Evolutionary conservation across 352 stramenopile genomes (phyloP).

Genomic region (Globisporangium splendens): DNA sequence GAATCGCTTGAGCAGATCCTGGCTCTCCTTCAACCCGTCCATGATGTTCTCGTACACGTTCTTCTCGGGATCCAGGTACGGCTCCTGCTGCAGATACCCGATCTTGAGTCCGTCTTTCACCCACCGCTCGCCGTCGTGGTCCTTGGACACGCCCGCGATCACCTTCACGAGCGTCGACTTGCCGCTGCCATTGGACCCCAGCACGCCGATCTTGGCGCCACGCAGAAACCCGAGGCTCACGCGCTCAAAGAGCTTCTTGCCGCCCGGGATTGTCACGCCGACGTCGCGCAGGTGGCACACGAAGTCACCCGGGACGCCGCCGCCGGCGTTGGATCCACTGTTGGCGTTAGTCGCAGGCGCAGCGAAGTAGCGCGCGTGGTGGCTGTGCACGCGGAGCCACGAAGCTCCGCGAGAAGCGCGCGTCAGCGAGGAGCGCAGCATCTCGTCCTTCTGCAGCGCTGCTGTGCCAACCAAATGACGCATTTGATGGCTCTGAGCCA

Average conservation of each 20-base stretch:
- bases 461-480: background rate
- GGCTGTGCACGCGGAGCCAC: constrained; percentile 3
- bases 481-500: background rate
- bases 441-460: background rate
- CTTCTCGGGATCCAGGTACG: constrained; percentile 76
- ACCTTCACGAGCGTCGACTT: constrained; percentile 97
- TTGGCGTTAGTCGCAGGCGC: constrained; percentile 17
- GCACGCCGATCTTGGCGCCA: constrained; percentile 94
- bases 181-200: constrained; percentile 93
- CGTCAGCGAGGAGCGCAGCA: constrained; percentile 6
- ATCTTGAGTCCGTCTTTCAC: constrained; percentile 83
- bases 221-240: constrained; percentile 76
- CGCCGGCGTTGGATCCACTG: constrained; percentile 56
- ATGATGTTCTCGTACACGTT: constrained; percentile 91
- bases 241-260: constrained; percentile 84
- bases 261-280: constrained; percentile 69
- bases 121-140: constrained; percentile 88
- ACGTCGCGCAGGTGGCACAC: constrained; percentile 77
- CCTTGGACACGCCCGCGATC: constrained; percentile 86
- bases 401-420: background rate
- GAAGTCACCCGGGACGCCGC: constrained; percentile 79
- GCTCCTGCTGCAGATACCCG: constrained; percentile 87
- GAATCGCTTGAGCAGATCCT: constrained; percentile 74
- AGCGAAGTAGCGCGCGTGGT: constrained; percentile 27
- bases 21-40: constrained; percentile 82